phyloP scores from a whole-genome alignment of 2,329 filamentous ascomycete species.

The Thielaviopsis musarum region DNA sequence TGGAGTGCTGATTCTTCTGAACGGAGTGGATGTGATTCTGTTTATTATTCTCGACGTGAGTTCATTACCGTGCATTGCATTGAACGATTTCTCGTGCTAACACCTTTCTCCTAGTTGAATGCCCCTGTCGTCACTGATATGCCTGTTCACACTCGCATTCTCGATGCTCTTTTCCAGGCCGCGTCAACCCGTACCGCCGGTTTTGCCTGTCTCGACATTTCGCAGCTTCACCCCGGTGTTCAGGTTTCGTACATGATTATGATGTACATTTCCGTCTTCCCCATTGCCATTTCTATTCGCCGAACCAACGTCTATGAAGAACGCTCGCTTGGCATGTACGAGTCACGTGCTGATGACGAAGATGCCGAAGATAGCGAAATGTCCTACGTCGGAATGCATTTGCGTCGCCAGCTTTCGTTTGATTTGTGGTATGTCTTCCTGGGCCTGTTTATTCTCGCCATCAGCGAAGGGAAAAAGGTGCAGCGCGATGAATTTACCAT shows the following conservation, averaged over 20 bases:
- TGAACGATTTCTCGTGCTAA: not conserved
- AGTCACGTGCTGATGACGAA: constrained; percentile 28
- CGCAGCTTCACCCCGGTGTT: constrained; percentile 69
- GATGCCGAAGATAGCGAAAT: constrained; percentile 41
- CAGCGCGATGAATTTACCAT: constrained; percentile 46
- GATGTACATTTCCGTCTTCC: constrained; percentile 99
- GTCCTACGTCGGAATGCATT: constrained; percentile 79
- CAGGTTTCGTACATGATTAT: constrained; percentile 92
- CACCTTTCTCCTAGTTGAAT: constrained; percentile 38
- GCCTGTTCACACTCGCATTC: constrained; percentile 55
- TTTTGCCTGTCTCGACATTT: constrained; percentile 65
- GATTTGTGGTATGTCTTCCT: constrained; percentile 95
- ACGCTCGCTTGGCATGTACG: constrained; percentile 61
- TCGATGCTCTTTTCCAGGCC: constrained; percentile 83
- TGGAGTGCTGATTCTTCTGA: constrained; percentile 64
- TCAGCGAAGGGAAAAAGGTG: constrained; percentile 64
- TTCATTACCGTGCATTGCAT: constrained; percentile 12
- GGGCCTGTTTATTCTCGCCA: constrained; percentile 81
- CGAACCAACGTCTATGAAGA: constrained; percentile 95
- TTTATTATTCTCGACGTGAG: constrained; percentile 83
- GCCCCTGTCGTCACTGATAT: constrained; percentile 50
- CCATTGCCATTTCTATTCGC: constrained; percentile 87
- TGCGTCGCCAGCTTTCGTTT: constrained; percentile 86
- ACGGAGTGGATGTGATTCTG: constrained; percentile 71
- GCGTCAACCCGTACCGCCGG: constrained; percentile 80